Base-by-base conservation (phyloP, 2,329 filamentous ascomycete species). In the Fusarium praegraminearum region DNA sequence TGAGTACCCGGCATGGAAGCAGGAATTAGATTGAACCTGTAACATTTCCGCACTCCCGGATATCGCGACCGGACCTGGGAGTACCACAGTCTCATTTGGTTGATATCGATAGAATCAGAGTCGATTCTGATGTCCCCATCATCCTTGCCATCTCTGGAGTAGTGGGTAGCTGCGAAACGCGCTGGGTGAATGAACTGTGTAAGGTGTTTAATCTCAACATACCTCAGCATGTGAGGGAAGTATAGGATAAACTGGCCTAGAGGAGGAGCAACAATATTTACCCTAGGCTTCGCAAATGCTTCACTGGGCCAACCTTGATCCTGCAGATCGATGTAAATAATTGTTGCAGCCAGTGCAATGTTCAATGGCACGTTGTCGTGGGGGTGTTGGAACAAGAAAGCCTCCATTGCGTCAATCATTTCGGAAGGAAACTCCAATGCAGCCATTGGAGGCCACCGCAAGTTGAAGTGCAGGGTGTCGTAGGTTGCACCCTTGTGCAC, bases 141-240 rank as follows among this genome's bases (percentile, higher is more conserved):
- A 24, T 32, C 2, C 20, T 10, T 26, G 24, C 4, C 2, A 16
- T 57, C 35, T 5, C 8, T 9, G 4, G 2, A 1, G 46, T 30
- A 22, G n/a, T 58, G n/a, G 7, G 2, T 3, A 1, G 18, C 9
- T 2, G 30, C n/a, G 13, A 61, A 61, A 0, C 58, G 43, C 0
- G 9, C 35, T 3, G 58, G 58, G 5, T 62, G 44, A 2, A 62
- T 18, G n/a, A 58, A 62, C 1, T 32, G 3, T 0, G 58, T 58
- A 2, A 62, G 28, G 3, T 28, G 30, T 5, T 38, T 33, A 6
- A 3, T 7, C 13, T 62, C 58, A 3, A 50, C 53, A n/a, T 40
- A 62, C 9, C 11, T 26, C 3, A 62, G 20, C 58, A 62, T 62
- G 26, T 62, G 53, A 3, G 58, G 44, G 2, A 62, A 62, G 44